phyloP scores from a whole-genome alignment of 73 alveolate genomes.

The Tetrahymena borealis region DNA sequence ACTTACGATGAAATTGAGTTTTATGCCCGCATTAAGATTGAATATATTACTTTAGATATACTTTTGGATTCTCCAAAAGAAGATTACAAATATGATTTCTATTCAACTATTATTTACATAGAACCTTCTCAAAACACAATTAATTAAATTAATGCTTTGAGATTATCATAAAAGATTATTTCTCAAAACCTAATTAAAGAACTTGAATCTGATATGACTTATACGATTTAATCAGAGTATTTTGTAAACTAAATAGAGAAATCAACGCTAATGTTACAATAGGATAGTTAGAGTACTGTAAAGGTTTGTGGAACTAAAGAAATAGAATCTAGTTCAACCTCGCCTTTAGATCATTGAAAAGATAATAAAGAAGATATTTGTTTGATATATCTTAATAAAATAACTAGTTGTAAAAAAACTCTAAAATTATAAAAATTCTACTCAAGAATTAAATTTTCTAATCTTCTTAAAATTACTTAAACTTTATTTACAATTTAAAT shows the following conservation, averaged over 20 bases:
- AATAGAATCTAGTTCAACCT: background rate
- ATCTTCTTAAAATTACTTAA: too few relatives aligned
- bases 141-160: background rate
- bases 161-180: background rate
- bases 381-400: too few relatives aligned
- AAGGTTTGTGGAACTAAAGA: background rate
- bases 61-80: background rate
- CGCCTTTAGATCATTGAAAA: background rate
- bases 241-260: background rate
- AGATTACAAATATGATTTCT: background rate
- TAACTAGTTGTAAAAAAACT: too few relatives aligned
- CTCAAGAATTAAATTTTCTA: too few relatives aligned
- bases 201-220: background rate
- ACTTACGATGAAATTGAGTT: background rate
- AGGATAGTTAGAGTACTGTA: background rate
- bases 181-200: background rate
- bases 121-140: background rate
- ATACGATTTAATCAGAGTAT: background rate
- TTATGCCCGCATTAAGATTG: background rate
- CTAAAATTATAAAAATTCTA: too few relatives aligned
- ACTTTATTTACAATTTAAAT: too few relatives aligned
- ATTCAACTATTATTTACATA: background rate
- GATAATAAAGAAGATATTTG: too few relatives aligned
- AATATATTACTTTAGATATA: background rate
- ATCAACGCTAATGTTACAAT: background rate